Conservation (phyloP, 768 basidiomycete species). For the Podaxis pistillaris region DNA sequence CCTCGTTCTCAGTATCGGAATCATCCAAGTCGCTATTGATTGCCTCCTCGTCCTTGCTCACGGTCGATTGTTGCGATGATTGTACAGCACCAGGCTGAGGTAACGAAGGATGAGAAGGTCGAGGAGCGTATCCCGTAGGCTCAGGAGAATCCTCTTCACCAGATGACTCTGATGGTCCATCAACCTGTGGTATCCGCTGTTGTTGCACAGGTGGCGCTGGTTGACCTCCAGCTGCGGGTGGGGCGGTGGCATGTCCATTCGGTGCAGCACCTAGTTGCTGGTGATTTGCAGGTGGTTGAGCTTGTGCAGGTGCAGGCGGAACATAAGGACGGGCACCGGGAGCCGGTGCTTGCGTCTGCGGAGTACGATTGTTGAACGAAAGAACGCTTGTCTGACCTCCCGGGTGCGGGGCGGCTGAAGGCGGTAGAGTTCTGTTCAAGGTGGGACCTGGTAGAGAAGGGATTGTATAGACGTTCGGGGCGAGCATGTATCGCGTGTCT, state of each 20-base stretch:
- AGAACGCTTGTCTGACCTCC: conserved; percentile 60
- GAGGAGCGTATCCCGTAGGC: conserved; percentile 64
- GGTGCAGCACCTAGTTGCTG: conserved; percentile 13
- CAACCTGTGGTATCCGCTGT: conserved; percentile 70
- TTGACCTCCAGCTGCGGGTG: conserved; percentile 14
- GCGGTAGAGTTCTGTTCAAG: conserved; percentile 49
- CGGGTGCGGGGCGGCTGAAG: conserved; percentile 41
- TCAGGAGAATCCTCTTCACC: conserved; percentile 62
- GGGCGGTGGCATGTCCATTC: conserved; percentile 15
- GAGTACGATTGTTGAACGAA: conserved; percentile 42
- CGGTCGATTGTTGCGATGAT: conserved; percentile 31
- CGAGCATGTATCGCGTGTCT: conserved; percentile 65
- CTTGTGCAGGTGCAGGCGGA: conserved; percentile 9
- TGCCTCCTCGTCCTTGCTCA: conserved; percentile 61
- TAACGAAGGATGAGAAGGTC: conserved; percentile 70
- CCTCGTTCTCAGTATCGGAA: conserved; percentile 84
- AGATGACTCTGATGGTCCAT: conserved; percentile 76
- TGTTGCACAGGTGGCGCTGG: conserved; percentile 24
- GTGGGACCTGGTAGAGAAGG: conserved; percentile 68
- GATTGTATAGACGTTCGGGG: conserved; percentile 36
- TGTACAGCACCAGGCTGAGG: conserved; percentile 55
- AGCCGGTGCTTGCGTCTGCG: conserved; percentile 24
- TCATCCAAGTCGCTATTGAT: conserved; percentile 98
- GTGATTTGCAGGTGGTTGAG: background rate
- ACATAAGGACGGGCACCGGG: conserved; percentile 15